phyloP scores from a whole-genome alignment of 2,329 filamentous ascomycete genomes.

The Emmonsiellopsis sp. region DNA sequence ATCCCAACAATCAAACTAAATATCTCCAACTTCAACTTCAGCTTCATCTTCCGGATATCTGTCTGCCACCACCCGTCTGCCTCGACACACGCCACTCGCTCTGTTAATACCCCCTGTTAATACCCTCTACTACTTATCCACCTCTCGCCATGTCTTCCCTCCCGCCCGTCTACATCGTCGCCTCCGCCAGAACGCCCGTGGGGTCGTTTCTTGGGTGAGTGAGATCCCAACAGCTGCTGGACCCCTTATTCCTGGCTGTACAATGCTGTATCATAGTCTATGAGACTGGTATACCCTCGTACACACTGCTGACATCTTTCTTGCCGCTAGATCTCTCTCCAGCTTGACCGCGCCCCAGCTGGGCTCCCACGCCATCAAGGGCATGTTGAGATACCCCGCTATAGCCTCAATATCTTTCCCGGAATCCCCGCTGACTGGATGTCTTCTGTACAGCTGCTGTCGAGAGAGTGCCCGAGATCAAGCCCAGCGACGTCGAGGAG shows the following conservation, averaged over 20 bases:
- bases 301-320: constrained; percentile 1
- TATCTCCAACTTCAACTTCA: no score
- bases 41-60: no score
- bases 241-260: background rate
- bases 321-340: constrained; percentile 62
- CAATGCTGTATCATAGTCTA: no score
- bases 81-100: no score
- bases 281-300: background rate
- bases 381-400: constrained; percentile 38
- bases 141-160: constrained; percentile 43
- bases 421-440: constrained; percentile 1
- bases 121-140: constrained; percentile 8
- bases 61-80: no score
- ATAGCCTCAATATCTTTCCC: background rate
- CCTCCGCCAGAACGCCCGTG: constrained; percentile 78
- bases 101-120: constrained; percentile 6
- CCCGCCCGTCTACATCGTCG: constrained; percentile 91
- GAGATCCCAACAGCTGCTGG: constrained; percentile 5
- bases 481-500: constrained; percentile 83
- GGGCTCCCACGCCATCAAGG: constrained; percentile 85
- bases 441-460: constrained; percentile 51
- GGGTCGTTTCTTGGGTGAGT: constrained; percentile 87
- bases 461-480: constrained; percentile 74
- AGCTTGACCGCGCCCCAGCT: constrained; percentile 79
- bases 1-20: no score